Conservation (phyloP, 2,329 filamentous ascomycete species). For the Penicillium sp. region DNA sequence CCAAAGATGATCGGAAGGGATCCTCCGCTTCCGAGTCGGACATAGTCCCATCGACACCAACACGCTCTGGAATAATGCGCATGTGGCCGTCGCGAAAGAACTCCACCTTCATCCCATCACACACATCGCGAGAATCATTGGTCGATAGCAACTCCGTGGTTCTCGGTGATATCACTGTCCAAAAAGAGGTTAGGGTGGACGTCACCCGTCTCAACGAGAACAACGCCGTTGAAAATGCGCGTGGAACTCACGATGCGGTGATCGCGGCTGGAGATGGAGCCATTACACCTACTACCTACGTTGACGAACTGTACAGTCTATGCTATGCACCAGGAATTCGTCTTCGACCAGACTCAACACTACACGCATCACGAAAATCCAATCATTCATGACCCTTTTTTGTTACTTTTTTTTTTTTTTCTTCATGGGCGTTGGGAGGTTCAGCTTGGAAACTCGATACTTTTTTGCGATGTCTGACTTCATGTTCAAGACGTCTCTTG, state of each 20-base stretch:
- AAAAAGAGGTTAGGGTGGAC: constrained; percentile 65
- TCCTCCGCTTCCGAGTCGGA: constrained; percentile 29
- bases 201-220: constrained; percentile 36
- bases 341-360: constrained; percentile 27
- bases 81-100: constrained; percentile 28
- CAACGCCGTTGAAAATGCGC: constrained; percentile 15
- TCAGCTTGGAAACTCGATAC: neutral
- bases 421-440: neutral
- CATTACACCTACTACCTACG: constrained; percentile 44
- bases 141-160: constrained; percentile 19
- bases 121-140: constrained; percentile 27
- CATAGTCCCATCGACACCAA: constrained; percentile 21
- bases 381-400: constrained; percentile 4
- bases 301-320: constrained; percentile 51
- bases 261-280: constrained; percentile 31
- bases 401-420: neutral
- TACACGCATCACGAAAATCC: constrained; percentile 11
- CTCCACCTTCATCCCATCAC: neutral
- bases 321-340: constrained; percentile 37
- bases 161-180: constrained; percentile 65
- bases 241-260: constrained; percentile 28
- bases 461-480: neutral
- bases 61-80: constrained; percentile 23
- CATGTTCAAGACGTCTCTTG: neutral
- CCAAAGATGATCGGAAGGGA: constrained; percentile 34